Evolutionary conservation across 352 stramenopile genomes (phyloP).

Genomic region (Globisporangium okanoganense): DNA sequence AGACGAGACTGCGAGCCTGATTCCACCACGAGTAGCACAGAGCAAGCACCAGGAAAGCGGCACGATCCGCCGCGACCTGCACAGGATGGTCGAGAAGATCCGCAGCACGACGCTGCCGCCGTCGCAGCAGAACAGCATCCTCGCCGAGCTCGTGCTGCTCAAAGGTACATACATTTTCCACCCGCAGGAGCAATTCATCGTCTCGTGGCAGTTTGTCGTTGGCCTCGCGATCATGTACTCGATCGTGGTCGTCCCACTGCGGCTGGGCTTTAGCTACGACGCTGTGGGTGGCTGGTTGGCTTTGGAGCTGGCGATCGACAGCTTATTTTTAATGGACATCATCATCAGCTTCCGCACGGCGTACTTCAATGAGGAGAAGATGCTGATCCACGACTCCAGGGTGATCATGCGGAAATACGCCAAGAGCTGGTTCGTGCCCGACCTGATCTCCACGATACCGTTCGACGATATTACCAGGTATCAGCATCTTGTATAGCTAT

Average conservation of each 20-base stretch:
- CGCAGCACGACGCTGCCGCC: constrained; percentile 41
- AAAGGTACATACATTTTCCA: constrained; percentile 76
- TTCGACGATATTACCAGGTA: constrained; percentile 72
- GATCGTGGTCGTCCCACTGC: constrained; percentile 86
- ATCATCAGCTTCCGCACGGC: constrained; percentile 84
- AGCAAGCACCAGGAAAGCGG: not conserved
- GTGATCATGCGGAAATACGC: constrained; percentile 64
- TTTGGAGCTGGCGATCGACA: constrained; percentile 77
- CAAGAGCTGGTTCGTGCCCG: constrained; percentile 67
- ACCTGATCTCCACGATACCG: constrained; percentile 73
- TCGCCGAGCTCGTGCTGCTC: constrained; percentile 50
- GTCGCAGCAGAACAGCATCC: constrained; percentile 41
- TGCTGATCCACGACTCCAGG: constrained; percentile 53
- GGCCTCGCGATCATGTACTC: constrained; percentile 83
- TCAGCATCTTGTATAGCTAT: not conserved
- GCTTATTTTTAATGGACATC: constrained; percentile 87
- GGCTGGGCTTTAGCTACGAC: constrained; percentile 80
- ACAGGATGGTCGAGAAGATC: constrained; percentile 36
- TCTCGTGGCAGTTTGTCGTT: constrained; percentile 76
- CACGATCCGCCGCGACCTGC: constrained; percentile 16
- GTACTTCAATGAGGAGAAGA: constrained; percentile 70
- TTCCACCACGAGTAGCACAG: not conserved
- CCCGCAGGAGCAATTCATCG: constrained; percentile 57
- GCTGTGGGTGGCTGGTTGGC: constrained; percentile 43
- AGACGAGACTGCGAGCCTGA: not conserved